Evolutionary conservation across 805 yeast genomes (phyloP).

Genomic region (Teunomyces gatunensis): DNA sequence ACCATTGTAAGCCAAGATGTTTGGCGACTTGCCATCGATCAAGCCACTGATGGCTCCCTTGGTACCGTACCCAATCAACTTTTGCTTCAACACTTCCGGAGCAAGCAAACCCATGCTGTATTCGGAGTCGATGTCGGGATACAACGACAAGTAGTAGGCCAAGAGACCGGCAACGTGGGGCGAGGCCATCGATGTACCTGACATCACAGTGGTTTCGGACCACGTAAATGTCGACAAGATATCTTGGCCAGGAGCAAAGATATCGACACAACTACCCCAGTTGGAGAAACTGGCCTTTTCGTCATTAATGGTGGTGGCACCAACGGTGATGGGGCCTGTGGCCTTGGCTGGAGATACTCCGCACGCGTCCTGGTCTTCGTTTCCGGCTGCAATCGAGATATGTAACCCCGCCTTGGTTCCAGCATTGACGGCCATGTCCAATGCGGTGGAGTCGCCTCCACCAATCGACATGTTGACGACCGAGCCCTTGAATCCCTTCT

Average conservation of each 20-base stretch:
- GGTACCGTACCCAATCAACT: conserved; percentile 67
- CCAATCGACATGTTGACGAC: conserved; percentile 93
- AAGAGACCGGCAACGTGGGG: conserved; percentile 94
- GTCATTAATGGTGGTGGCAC: conserved; percentile 88
- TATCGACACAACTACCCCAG: conserved; percentile 93
- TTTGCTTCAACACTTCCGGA: conserved; percentile 75
- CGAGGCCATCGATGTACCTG: conserved; percentile 98
- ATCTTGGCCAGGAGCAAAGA: conserved; percentile 94
- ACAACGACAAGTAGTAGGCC: conserved; percentile 83
- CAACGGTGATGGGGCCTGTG: conserved; percentile 82
- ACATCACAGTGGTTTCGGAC: conserved; percentile 72
- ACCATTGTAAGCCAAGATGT: conserved; percentile 75
- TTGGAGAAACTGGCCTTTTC: conserved; percentile 93
- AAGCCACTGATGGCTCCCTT: conserved; percentile 56
- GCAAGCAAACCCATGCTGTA: conserved; percentile 58
- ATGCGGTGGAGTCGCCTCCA: conserved; percentile 86
- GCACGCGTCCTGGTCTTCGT: conserved; percentile 92
- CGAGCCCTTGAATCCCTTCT: conserved; percentile 76
- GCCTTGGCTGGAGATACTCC: conserved; percentile 89
- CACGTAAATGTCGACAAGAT: conserved; percentile 83
- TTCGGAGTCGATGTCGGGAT: conserved; percentile 69
- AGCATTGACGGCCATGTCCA: conserved; percentile 85
- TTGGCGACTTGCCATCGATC: conserved; percentile 69
- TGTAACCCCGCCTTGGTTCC: conserved; percentile 87
- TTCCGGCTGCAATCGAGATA: conserved; percentile 96